Evolutionary conservation across 352 stramenopile genomes (phyloP).

Genomic region (Plasmopara muralis): DNA sequence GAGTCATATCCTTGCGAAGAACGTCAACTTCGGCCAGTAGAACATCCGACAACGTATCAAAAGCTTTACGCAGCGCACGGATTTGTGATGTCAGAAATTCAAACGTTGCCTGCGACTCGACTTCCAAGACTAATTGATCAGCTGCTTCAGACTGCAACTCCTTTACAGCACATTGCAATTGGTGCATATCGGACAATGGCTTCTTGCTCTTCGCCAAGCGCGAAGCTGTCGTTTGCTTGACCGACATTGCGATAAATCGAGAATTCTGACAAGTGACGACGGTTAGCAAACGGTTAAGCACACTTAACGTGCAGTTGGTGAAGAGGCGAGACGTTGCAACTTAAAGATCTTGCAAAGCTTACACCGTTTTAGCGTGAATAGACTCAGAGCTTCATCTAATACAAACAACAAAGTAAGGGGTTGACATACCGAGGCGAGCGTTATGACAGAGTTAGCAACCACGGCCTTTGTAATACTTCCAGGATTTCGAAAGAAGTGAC

Average conservation of each 20-base stretch:
- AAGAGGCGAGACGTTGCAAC: conserved; percentile 2
- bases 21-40: conserved; percentile 66
- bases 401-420: background rate
- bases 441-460: background rate
- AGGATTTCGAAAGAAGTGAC: background rate
- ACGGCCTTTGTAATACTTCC: no score
- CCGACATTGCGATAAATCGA: conserved; percentile 25
- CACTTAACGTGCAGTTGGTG: background rate
- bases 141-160: conserved; percentile 67
- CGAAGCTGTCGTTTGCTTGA: conserved; percentile 48
- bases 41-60: conserved; percentile 77
- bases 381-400: background rate
- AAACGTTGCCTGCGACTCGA: conserved; percentile 79
- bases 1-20: conserved; percentile 58
- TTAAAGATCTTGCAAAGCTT: background rate
- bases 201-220: conserved; percentile 74
- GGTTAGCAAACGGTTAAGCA: conserved; percentile 13
- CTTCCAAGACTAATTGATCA: conserved; percentile 66
- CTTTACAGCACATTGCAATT: conserved; percentile 69
- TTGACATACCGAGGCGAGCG: background rate
- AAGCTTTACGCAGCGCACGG: conserved; percentile 59
- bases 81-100: conserved; percentile 78
- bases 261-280: conserved; percentile 11
- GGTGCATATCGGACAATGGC: conserved; percentile 73
- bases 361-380: background rate